phyloP scores from a whole-genome alignment of 2,329 filamentous ascomycete species.

The Chaetomiaceae sp. region DNA sequence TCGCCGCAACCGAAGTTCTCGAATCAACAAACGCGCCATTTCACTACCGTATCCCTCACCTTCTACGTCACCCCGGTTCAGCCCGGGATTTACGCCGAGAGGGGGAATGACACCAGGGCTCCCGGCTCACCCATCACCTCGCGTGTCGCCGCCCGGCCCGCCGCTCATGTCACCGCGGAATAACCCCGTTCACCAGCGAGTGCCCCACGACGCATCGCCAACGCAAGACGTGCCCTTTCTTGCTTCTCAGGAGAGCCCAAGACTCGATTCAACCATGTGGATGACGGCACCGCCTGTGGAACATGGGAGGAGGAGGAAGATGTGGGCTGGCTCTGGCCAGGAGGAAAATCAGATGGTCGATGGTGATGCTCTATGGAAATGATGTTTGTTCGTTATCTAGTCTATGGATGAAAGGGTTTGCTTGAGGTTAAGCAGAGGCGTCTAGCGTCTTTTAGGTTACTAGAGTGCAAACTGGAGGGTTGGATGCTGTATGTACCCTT shows the following conservation, averaged over 20 bases:
- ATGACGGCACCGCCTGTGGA: neutral
- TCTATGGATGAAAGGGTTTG: neutral
- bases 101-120: constrained; percentile 7
- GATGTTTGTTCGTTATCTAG: neutral
- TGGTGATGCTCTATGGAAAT: constrained; percentile 12
- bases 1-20: constrained; percentile 5
- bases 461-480: neutral
- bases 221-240: constrained; percentile 14
- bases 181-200: constrained; percentile 20
- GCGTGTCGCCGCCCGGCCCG: neutral
- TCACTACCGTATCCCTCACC: constrained; percentile 15
- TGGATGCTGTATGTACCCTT: no score
- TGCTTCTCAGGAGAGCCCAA: constrained; percentile 6
- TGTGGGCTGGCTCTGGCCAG: neutral
- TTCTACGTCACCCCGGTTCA: neutral
- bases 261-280: constrained; percentile 8
- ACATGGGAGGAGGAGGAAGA: constrained; percentile 4
- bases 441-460: neutral
- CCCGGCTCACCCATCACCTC: constrained; percentile 13
- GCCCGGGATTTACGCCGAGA: constrained; percentile 3
- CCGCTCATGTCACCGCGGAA: constrained; percentile 16
- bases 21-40: constrained; percentile 12
- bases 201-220: constrained; percentile 9
- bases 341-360: constrained; percentile 8
- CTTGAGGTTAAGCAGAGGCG: neutral